Base-by-base conservation (phyloP, 257 asterid genomes). In the Apocynum venetum region DNA sequence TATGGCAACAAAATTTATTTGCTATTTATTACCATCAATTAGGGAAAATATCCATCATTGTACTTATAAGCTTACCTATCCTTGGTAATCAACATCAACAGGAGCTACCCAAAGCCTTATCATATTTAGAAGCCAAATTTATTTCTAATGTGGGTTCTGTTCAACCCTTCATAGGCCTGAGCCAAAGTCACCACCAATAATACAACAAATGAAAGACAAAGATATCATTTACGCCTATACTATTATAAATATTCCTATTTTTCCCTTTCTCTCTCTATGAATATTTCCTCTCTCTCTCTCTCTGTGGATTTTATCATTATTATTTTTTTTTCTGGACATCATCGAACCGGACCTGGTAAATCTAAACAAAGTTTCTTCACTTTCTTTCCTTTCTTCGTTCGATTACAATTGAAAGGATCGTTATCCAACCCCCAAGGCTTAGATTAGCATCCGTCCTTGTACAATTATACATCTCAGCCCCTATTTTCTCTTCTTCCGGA, bases 291-390 rank as follows among this genome's bases (percentile, higher is more conserved):
- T 57, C 8, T 57, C 31, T 6, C 6, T 53, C 25, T 53, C 59
- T n/a, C 64, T 20, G 3, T 5, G 3, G 64, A 57, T 57, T 57
- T 57, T 57, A 8, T 25, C 4, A 47, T 47, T 49, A 49, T 49
- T 49, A 49, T 49, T 49, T 20, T 19, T 44, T 63, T 75, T 43
- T 72, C 63, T 73, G 77, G 74, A 79, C 78, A 73, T 72, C 74
- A 64, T 78, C 78, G 82, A 72, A 79, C 67, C 47, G 51, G 38
- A 72, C 73, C 59, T 69, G 43, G 78, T 41, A 51, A 52, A 72
- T 47, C 59, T 60, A 47, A 61, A 79, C 76, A 75, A 48, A 49
- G 59, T 51, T 63, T 66, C 36, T 71, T 44, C 41, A 6, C 71
- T 5, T 19, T 59, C 14, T 75, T 76, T 85, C 19, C 35, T 35